These are phyloP conservation scores for Vitis hybrid DNA, from an alignment of 177 flowering plant genomes.

Conservation along the genomic window DNA sequence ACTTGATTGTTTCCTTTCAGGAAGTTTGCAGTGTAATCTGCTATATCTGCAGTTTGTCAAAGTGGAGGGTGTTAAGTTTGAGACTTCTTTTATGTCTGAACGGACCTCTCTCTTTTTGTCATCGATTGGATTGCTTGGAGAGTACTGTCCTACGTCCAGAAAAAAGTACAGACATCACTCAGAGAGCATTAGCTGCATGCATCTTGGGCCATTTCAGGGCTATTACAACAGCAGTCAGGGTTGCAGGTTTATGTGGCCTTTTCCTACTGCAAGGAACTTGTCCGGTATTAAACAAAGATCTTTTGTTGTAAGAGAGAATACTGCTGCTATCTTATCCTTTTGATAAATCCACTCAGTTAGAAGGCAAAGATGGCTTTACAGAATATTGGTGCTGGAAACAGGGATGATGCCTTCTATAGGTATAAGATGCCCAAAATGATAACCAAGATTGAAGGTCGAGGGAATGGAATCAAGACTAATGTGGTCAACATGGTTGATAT, in stretches of 20 bases:
- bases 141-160: constrained; percentile 67
- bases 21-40: constrained; percentile 29
- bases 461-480: constrained; percentile 95
- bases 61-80: constrained; percentile 58
- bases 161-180: constrained; percentile 42
- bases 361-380: constrained; percentile 78
- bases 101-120: constrained; percentile 55
- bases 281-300: constrained; percentile 8
- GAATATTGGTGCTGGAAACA: constrained; percentile 88
- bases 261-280: constrained; percentile 13
- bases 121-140: constrained; percentile 82
- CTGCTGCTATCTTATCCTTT: constrained; percentile 11
- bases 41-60: constrained; percentile 30
- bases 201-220: constrained; percentile 32
- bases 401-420: constrained; percentile 96
- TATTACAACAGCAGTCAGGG: constrained; percentile 16
- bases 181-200: constrained; percentile 46
- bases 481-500: constrained; percentile 96
- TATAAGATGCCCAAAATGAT: constrained; percentile 93
- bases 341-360: not conserved
- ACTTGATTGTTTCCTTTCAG: constrained; percentile 11
- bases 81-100: constrained; percentile 92
- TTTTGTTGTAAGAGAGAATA: constrained; percentile 3
- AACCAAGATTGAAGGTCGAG: constrained; percentile 89
- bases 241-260: constrained; percentile 50